Base-by-base conservation (phyloP, 2,329 filamentous ascomycete species). In the Biscogniauxia marginata region DNA sequence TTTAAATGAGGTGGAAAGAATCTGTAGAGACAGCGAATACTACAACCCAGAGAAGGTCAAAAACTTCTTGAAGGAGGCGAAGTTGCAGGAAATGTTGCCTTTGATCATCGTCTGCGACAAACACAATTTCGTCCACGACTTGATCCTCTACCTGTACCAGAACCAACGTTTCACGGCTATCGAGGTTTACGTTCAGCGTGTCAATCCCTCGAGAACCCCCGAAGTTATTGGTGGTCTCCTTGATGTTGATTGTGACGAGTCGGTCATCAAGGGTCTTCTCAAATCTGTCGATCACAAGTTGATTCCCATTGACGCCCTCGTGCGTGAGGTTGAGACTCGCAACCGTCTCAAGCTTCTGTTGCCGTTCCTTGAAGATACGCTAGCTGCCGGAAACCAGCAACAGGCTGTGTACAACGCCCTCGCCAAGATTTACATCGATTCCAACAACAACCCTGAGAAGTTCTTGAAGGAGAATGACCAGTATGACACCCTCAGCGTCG, bases 111-210 rank as follows among this genome's bases (percentile, higher is more conserved):
- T 99, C 57, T 99, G 96, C 77, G 95, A 99, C 72, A 91, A 93
- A n/a, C 97, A 96, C 84, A 96, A 98, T 79, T 96, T 99, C 70
- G 91, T 98, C 45, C 95, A 99, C 70, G 95, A 99, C 70, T 77
- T 99, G 70, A 91, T 99, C 46, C 84, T 99, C 20, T 97, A 95
- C 76, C 85, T 99, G 7, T 99, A 99, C 80, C 95, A 98, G 81
- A 96, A 96, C 77, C 93, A 99, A 76, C 93, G 98, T 71, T 99
- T 97, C 84, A 92, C 96, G 78, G 96, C 95, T 1, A 99, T 99
- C 63, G 95, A 99, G 77, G 88, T 96, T 8, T 99, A 99, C 67
- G 95, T 99, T 23, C 95, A 99, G 79, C 89, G 91, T 46, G 93
- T 99, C 66, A 99, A 99, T 77, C 93, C 95, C 5, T 82, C 88